Base-by-base conservation (phyloP, 2,329 filamentous ascomycete genomes). In the Sporothrix inflata region DNA sequence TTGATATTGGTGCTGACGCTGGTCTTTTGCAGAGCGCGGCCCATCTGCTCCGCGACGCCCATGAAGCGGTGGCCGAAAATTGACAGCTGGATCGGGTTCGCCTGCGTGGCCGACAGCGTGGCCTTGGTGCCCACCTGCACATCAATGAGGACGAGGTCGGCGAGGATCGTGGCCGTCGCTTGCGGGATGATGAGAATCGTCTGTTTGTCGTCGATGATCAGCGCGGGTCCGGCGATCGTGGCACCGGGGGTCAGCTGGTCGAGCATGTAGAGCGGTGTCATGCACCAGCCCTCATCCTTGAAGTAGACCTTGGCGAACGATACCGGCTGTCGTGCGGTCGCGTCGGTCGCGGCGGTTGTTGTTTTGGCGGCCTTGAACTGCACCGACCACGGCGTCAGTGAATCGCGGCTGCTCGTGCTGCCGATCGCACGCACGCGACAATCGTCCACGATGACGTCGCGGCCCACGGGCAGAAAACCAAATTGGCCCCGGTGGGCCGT, bases 1-100 rank as follows among this genome's bases (percentile, higher is more conserved):
- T 95, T 92, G 78, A 95, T 91, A 76, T 94, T 95, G 0, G 91
- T 93, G 76, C 89, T 92, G 71, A 94, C 91, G 78, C 90, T 92
- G 0, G 92, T 94, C 83, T 94, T 94, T 77, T 95, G 92, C 14
- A 94, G 81, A 9, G 91, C 90, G 71, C 91, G 84, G 0, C 92
- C 92, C 92, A 95, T 94, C 78, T 94, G 92, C 80, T 94, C 92
- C 1, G 92, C 92, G 76, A 94, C 94, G 7, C 91, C 90, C 92
- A 94, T 95, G 81, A 95, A 95, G 7, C 92, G 87, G 78, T 94
- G 92, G 0, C 90, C 91, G 75, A 95, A 94, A 72, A 95, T 92
- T 77, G 89, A 91, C 1, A 95, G 85, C 82, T 93, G 86, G 70
- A 86, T 24, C 2, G 24, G 53, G 11, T 34, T 34, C 6, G 30